phyloP scores from a whole-genome alignment of 2,329 filamentous ascomycete species.

The Tolypocladium capitatum region DNA sequence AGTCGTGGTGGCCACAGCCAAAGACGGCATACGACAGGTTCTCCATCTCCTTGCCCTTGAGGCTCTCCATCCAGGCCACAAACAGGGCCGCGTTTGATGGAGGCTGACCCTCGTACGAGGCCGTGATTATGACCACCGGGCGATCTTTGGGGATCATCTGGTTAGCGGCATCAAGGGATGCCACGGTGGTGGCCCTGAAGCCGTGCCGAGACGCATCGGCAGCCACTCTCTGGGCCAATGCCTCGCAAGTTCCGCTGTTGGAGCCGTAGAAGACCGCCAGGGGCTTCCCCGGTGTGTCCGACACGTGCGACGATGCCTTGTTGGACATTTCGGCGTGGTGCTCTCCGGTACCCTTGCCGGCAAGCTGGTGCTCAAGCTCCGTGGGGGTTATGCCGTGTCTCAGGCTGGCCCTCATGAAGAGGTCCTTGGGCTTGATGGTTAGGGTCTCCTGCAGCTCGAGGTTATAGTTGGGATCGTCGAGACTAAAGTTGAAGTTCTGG shows the following conservation, averaged over 20 bases:
- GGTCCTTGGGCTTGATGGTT: constrained; percentile 50
- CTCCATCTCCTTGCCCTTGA: constrained; percentile 36
- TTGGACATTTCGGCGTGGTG: neutral
- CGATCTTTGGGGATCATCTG: constrained; percentile 44
- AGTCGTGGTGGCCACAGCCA: constrained; percentile 49
- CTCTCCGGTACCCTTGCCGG: constrained; percentile 14
- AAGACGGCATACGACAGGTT: constrained; percentile 55
- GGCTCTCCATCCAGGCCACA: constrained; percentile 48
- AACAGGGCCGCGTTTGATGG: constrained; percentile 61
- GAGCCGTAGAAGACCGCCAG: constrained; percentile 61
- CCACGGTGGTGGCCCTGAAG: constrained; percentile 38
- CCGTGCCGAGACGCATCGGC: constrained; percentile 45
- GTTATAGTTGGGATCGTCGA: constrained; percentile 47
- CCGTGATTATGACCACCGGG: constrained; percentile 53
- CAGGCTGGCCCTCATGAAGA: constrained; percentile 46
- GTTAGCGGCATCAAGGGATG: constrained; percentile 47
- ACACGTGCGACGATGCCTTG: neutral
- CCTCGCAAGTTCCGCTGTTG: constrained; percentile 63
- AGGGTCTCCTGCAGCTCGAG: constrained; percentile 42
- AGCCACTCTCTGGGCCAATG: constrained; percentile 50
- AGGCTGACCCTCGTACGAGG: constrained; percentile 63
- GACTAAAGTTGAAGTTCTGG: constrained; percentile 57
- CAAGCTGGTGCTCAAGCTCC: constrained; percentile 31
- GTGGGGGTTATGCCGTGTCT: constrained; percentile 33
- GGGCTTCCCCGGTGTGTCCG: constrained; percentile 19